Base-by-base conservation (phyloP, 169 alveolate genomes). In the Cryptosporidium ubiquitum region DNA sequence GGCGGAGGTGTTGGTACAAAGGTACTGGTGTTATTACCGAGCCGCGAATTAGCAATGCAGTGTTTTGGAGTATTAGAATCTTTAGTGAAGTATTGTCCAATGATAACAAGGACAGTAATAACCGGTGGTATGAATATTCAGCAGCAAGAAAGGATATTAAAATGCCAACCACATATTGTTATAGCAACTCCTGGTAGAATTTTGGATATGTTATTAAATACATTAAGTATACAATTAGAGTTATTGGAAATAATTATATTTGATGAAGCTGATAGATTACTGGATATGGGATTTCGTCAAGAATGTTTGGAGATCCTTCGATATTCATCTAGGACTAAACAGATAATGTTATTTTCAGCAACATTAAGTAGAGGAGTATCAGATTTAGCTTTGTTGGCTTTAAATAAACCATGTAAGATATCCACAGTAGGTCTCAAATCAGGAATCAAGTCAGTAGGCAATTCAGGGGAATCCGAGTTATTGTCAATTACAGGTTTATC, bases 111-210 rank as follows among this genome's bases (percentile, higher is more conserved):
- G 42, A 91, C 95, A 68, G 93, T 95, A 31, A 92, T 94, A 33
- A 86, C 95, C 42, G 99, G 99, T 18, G 99, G 99, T 5, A 92
- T 95, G 68, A 94, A 94, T 49, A 69, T 85, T 49, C 85, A 92
- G 84, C 95, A 93, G 74, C 98, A 97, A 84, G 97, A 93, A 75
- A 84, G 91, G 58, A 97, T 96, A 68, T 92, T 98, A 70, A 93
- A 94, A 69, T 93, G 94, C 18, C 95, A 95, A 49, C 99, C 99
- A 51, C 99, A 98, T 93, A 92, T 97, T 16, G 95, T 98, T 42
- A 93, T 98, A 20, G 99, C 99, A 55, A 98, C 99, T 16, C 99
- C 99, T 12, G 99, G 99, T 18, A 94, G 99, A 84, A 93, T 98
- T 39, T 93, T 98, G 51, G 99, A 98, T 85, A 95, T 96, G 89